Conservation (phyloP, 148 eudicot genomes). For the Spergularia bocconei region DNA sequence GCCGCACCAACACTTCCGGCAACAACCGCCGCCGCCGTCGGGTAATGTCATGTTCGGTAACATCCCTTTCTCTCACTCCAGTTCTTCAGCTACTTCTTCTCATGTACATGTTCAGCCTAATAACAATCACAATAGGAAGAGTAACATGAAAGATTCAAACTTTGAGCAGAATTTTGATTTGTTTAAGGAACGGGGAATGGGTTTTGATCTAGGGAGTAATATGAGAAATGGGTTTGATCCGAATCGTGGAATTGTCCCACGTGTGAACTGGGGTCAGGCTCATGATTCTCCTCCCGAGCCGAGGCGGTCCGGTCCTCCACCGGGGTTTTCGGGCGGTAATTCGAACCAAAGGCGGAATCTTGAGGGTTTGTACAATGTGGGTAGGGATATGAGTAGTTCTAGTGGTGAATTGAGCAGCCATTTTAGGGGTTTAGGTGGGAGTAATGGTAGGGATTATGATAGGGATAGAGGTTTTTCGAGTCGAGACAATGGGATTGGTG, state of each 20-base stretch:
- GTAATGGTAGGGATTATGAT: slow-evolving; percentile 24
- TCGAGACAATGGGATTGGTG: slow-evolving; percentile 23
- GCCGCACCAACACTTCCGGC: slow-evolving; percentile 34
- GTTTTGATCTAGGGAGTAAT: slow-evolving; percentile 17
- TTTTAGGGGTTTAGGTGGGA: slow-evolving; percentile 26
- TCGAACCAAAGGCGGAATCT: slow-evolving; percentile 31
- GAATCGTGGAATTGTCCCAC: slow-evolving; percentile 23
- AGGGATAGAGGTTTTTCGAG: slow-evolving; percentile 28
- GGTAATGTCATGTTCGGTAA: slow-evolving; percentile 42
- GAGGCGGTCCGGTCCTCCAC: slow-evolving; percentile 48
- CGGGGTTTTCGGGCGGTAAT: slow-evolving; percentile 51
- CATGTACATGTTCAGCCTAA: background rate
- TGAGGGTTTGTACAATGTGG: slow-evolving; percentile 30
- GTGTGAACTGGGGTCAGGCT: slow-evolving; percentile 18
- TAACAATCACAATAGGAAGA: background rate
- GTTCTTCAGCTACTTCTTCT: background rate
- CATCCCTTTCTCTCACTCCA: slow-evolving; percentile 13
- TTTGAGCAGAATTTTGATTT: slow-evolving; percentile 2
- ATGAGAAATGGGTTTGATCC: slow-evolving; percentile 30
- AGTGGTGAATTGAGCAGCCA: slow-evolving; percentile 28
- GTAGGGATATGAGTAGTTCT: slow-evolving; percentile 36
- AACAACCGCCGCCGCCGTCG: slow-evolving; percentile 28
- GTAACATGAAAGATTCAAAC: slow-evolving; percentile 6
- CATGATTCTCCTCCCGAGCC: slow-evolving; percentile 25
- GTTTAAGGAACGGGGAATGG: slow-evolving; percentile 26